A percentile compares a stretch with the other conserved stretches of the same genome.
Evolutionary conservation across 805 yeast species (phyloP).

Genomic region (Ogataea neopini): DNA sequence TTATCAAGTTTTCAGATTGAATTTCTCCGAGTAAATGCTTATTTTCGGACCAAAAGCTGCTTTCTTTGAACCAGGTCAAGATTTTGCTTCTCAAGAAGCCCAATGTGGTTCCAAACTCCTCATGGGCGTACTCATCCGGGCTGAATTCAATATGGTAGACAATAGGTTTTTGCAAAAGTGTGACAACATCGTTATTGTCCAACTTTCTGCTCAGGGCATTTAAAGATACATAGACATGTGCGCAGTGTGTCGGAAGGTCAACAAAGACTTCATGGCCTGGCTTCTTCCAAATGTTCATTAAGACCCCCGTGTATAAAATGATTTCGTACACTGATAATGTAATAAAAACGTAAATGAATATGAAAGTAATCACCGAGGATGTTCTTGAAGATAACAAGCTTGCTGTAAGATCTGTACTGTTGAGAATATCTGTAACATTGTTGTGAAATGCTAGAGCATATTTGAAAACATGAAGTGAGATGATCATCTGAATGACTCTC

Average conservation of each 20-base stretch:
- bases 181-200: no score
- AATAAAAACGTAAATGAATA: constrained; percentile 27
- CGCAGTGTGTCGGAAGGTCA: constrained; percentile 79
- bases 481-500: neutral
- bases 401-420: constrained; percentile 21
- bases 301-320: constrained; percentile 26
- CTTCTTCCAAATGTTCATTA: constrained; percentile 28
- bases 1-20: constrained; percentile 33
- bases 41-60: constrained; percentile 30
- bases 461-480: neutral
- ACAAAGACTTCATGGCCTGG: constrained; percentile 55
- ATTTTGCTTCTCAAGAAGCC: constrained; percentile 59
- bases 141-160: constrained; percentile 74
- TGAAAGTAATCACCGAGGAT: constrained; percentile 29
- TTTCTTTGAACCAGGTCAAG: constrained; percentile 54
- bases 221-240: constrained; percentile 62
- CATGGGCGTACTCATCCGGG: constrained; percentile 77
- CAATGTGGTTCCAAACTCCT: constrained; percentile 70
- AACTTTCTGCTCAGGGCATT: constrained; percentile 32
- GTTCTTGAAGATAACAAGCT: constrained; percentile 24
- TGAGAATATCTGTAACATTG: neutral
- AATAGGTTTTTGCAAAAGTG: constrained; percentile 39
- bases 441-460: neutral
- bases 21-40: constrained; percentile 17
- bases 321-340: constrained; percentile 27